Evolutionary conservation across 345 rosid genomes (phyloP), one percentile per base, ranked within the genome.

Genomic region (Theobroma cacao): DNA sequence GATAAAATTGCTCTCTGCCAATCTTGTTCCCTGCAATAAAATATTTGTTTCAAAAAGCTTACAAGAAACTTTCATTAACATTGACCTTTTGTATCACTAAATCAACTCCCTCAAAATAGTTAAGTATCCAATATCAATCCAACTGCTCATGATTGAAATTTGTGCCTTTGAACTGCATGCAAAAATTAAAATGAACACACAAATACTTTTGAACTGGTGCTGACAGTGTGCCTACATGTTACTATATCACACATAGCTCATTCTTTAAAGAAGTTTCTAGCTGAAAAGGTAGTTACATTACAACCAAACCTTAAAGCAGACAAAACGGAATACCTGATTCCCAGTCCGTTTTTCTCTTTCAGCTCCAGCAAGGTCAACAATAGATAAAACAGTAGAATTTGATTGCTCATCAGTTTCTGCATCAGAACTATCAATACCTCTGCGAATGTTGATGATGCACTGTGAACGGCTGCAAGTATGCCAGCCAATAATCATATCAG

Each of bases 281-380:
- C 52, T 53, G 45, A 53, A 56, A 13, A 50, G 18, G 28, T 50
- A 8, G 41, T 52, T 52, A 33, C n/a, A 20, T 17, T 48, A 50
- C 28, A 34, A 72, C 34, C 48, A 14, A 22, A 31, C 52, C 24
- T 50, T 18, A 36, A 63, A 38, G 26, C 48, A 65, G 50, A 61
- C 26, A 75, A 20, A 62, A 22, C 67, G 28, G 1, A 43, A 18
- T 80, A 93, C 98, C 96, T 95, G 97, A 86, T 95, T 93, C 65
- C 98, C 96, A 28, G 99, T 93, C 87, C 89, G 85, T 80, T 89
- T 92, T 84, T 91, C 98, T 82, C 99, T 89, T 86, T 95, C 99
- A 48, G 99, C 94, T 83, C 99, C 99, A 11, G 99, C 99, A 74
- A 95, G 87, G 85, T 95, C 99, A 76, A 92, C 94, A 75, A 95